Percentiles rank a stretch among this genome's conserved stretches.
Evolutionary conservation across 129 eudicot genomes (phyloP).

Genomic region (carrot (Daucus carota)): DH1_v3.0 NC_030382.2:57170501-57171000

Average conservation of each 20-base stretch:
- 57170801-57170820: conserved; percentile 75
- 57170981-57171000: background rate
- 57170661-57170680: conserved; percentile 70
- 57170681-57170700: conserved; percentile 97
- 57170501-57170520: too few relatives aligned
- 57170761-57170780: conserved; percentile 58
- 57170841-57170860: conserved; percentile 69
- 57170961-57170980: background rate
- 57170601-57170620: background rate
- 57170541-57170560: too few relatives aligned
- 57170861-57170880: conserved; percentile 35
- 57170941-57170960: background rate
- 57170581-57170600: background rate
- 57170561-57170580: too few relatives aligned
- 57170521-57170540: too few relatives aligned
- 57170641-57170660: conserved; percentile 57
- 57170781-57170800: conserved; percentile 68
- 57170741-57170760: conserved; percentile 72
- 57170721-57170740: conserved; percentile 68
- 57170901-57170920: background rate
- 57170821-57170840: conserved; percentile 82
- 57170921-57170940: background rate
- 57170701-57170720: conserved; percentile 84
- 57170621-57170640: conserved; percentile 26
- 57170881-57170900: background rate